Evolutionary conservation across 1,284 basidiomycete genomes (phyloP).

Genomic region (Sanghuangporus sanghuang): DNA sequence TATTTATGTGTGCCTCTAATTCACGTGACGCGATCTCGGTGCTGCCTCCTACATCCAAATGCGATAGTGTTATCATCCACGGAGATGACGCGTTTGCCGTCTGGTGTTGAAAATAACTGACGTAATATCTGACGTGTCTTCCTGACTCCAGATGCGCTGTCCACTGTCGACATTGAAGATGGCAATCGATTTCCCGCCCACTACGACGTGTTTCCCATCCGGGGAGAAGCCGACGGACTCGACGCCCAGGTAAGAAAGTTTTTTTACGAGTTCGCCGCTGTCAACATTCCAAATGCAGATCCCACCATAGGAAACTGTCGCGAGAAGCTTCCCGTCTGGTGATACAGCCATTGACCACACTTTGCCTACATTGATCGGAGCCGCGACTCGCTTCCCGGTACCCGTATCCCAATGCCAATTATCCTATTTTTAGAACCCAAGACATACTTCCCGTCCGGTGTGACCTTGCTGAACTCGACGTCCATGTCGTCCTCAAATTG

Average conservation of each 20-base stretch:
- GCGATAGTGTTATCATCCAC: too few relatives aligned
- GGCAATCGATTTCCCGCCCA: background rate
- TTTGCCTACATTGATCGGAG: conserved; percentile 33
- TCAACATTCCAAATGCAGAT: background rate
- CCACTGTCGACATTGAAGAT: background rate
- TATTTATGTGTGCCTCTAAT: too few relatives aligned
- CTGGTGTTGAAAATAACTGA: too few relatives aligned
- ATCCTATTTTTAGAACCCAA: conserved; percentile 16
- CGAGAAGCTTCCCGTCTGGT: background rate
- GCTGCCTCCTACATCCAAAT: too few relatives aligned
- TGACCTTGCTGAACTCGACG: too few relatives aligned
- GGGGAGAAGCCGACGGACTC: background rate
- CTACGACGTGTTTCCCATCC: background rate
- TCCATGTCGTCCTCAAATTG: too few relatives aligned
- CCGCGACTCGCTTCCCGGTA: background rate
- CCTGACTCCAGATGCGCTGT: background rate
- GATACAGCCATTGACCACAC: conserved; percentile 57
- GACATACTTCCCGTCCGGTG: background rate
- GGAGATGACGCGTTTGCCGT: too few relatives aligned
- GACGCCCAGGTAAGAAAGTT: background rate
- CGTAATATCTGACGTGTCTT: background rate
- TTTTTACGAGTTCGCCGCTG: background rate
- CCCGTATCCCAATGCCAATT: background rate
- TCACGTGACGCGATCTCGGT: too few relatives aligned
- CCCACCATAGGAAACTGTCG: too few relatives aligned